Base-by-base conservation (phyloP, 2,329 filamentous ascomycete genomes). In the Fusarium camptoceras region DNA sequence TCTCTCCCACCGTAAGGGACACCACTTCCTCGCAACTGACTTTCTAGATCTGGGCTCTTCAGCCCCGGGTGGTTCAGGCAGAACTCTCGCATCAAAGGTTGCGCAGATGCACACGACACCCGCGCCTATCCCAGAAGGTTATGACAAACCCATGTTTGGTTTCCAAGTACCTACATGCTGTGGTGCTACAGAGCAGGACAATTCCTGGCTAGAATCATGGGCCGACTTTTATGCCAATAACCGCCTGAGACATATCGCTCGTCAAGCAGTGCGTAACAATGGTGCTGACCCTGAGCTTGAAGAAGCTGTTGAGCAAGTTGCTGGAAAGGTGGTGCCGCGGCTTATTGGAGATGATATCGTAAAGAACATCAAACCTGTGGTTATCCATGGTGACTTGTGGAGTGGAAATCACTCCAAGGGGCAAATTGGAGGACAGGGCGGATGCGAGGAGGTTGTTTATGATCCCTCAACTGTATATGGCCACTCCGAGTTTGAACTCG, bases 361-460 rank as follows among this genome's bases (percentile, higher is more conserved):
- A 14, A 82, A 87, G 49, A 86, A 85, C 0, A 85, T 96, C 27
- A 83, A 78, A n/a, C 94, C 94, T 0, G 94, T 96, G 1, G 87
- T 97, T 8, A 84, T 97, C 1, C 95, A 98, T 76, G 95, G 95
- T 1, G 94, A 98, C 81, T 80, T 98, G n/a, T 98, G 95, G 95
- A 92, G 89, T 70, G 95, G 95, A 1, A 98, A 98, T 78, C 89
- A 92, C 51, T 88, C 89, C 14, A 80, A 83, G 6, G 94, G 92
- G 0, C 83, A 83, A 43, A 90, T 97, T 55, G 84, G 84, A 0
- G 84, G 83, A 3, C 73, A 77, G 31, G 84, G 85, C 0, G 85
- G 83, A 2, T 81, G 84, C 0, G 92, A 94, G 71, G 91, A 94
- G 70, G 88, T 97, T 1, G 88, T 97, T 2, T 98, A 90, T 76